Conservation (phyloP, 495 filamentous ascomycete species). For the Penicillium maclennaniae region DNA sequence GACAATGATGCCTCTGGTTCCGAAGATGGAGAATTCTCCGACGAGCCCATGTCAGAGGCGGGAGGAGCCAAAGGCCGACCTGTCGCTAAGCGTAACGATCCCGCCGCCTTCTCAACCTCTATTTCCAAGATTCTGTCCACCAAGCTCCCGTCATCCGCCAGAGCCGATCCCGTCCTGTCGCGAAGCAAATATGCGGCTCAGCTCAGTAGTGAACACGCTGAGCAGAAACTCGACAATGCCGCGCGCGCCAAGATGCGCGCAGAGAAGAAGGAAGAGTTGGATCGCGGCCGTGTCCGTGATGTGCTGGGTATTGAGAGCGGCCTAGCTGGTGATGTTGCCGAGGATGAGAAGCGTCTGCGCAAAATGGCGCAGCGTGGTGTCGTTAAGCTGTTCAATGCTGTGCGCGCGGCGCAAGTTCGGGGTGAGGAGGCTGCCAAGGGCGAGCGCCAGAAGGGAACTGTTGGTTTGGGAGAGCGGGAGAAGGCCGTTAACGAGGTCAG, state of each 20-base stretch:
- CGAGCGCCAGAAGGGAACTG: constrained; percentile 65
- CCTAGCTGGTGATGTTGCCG: constrained; percentile 53
- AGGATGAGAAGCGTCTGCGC: constrained; percentile 73
- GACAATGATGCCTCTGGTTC: constrained; percentile 29
- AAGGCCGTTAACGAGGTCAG: constrained; percentile 91
- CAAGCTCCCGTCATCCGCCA: constrained; percentile 75
- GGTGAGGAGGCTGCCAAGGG: constrained; percentile 69
- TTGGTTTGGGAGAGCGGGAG: constrained; percentile 68
- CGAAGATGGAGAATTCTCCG: constrained; percentile 20
- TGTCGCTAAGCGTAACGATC: constrained; percentile 77
- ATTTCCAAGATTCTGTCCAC: constrained; percentile 86
- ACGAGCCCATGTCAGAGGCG: constrained; percentile 16
- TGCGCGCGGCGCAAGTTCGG: constrained; percentile 84
- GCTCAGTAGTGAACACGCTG: constrained; percentile 59
- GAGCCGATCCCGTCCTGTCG: constrained; percentile 83
- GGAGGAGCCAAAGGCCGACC: constrained; percentile 19
- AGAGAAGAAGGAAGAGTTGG: constrained; percentile 74
- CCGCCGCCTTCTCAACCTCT: constrained; percentile 80
- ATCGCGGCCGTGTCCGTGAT: constrained; percentile 85
- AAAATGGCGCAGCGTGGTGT: constrained; percentile 90
- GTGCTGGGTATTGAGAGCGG: constrained; percentile 58
- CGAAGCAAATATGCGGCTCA: constrained; percentile 67
- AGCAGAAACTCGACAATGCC: constrained; percentile 73
- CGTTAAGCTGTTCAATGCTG: constrained; percentile 92
- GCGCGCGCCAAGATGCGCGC: constrained; percentile 74